Conservation (phyloP, 768 basidiomycete genomes). For the Boletellus emodensis region DNA sequence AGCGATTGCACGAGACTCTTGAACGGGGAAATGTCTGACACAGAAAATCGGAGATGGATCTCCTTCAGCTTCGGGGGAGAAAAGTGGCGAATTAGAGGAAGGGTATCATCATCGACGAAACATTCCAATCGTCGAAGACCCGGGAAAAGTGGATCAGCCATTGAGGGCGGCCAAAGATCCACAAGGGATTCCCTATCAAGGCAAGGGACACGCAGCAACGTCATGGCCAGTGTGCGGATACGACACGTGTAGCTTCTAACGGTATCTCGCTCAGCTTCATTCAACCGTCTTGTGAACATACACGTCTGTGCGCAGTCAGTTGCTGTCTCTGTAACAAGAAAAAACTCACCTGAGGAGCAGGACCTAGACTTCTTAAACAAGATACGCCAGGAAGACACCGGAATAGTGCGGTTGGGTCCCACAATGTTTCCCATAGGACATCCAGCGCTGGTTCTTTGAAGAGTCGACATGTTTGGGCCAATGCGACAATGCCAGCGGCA, state of each 20-base stretch:
- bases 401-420: neutral
- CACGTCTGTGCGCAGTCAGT: neutral
- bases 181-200: neutral
- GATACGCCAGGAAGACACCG: neutral
- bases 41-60: neutral
- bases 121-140: neutral
- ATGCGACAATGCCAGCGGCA: neutral
- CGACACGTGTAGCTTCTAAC: neutral
- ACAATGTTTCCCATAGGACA: neutral
- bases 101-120: neutral
- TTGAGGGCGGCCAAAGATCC: neutral
- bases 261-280: neutral
- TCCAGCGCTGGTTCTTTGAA: constrained; percentile 2
- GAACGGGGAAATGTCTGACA: neutral
- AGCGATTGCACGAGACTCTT: neutral
- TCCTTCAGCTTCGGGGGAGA: neutral
- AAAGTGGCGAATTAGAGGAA: neutral
- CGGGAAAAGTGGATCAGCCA: neutral
- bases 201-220: too few relatives aligned
- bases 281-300: neutral
- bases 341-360: neutral
- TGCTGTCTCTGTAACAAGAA: neutral
- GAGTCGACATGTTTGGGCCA: neutral
- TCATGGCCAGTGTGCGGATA: neutral
- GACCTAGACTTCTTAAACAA: too few relatives aligned